Evolutionary conservation across 148 eudicot species (phyloP).

Genomic region (Spergularia marina): DNA sequence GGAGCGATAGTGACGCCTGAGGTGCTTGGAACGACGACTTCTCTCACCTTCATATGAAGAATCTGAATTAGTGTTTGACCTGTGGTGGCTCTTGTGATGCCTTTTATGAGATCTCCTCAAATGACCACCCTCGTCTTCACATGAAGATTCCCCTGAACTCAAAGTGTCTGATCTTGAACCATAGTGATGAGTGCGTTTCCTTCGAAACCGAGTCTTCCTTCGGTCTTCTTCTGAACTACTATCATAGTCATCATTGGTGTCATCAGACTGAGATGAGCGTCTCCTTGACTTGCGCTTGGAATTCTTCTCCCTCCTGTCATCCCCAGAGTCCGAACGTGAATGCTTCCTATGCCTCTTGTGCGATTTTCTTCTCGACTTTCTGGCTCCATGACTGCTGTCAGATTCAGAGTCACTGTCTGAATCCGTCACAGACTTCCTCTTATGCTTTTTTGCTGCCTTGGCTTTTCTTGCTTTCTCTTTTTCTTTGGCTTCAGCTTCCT

Average conservation of each 20-base stretch:
- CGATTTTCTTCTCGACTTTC: constrained; percentile 45
- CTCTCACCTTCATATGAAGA: constrained; percentile 37
- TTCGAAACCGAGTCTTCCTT: constrained; percentile 42
- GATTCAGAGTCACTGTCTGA: constrained; percentile 47
- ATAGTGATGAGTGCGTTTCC: constrained; percentile 42
- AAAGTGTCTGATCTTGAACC: constrained; percentile 31
- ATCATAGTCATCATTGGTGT: constrained; percentile 47
- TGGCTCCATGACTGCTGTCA: constrained; percentile 41
- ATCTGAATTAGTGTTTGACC: constrained; percentile 36
- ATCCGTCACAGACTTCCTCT: constrained; percentile 44
- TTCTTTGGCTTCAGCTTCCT: constrained; percentile 70
- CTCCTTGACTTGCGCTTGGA: constrained; percentile 55
- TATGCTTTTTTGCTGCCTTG: constrained; percentile 55
- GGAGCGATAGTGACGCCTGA: constrained; percentile 36
- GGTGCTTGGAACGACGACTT: constrained; percentile 42
- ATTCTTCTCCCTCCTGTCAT: constrained; percentile 52
- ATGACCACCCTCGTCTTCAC: constrained; percentile 39
- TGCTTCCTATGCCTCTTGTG: constrained; percentile 66
- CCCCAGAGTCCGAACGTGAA: constrained; percentile 44
- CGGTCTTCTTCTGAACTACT: constrained; percentile 48
- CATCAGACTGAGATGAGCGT: constrained; percentile 45
- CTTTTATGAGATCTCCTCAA: constrained; percentile 33
- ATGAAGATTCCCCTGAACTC: constrained; percentile 33
- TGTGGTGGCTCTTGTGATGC: constrained; percentile 46
- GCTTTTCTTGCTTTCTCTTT: constrained; percentile 65